phyloP scores from a whole-genome alignment of 148 eudicot genomes.

The Chenopodium berlandieri region DNA sequence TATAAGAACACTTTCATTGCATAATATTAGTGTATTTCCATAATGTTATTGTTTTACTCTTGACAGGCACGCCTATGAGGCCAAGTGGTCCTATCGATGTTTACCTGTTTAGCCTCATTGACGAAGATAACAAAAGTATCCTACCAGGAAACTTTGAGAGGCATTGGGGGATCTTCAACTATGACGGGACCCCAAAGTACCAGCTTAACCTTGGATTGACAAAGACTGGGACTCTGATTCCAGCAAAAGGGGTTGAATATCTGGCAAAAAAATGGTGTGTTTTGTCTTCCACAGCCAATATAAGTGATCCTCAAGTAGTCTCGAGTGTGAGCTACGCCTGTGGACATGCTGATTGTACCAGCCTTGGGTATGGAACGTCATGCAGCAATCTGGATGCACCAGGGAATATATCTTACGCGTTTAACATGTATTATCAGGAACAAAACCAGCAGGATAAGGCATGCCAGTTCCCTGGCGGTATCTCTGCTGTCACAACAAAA shows the following conservation, averaged over 20 bases:
- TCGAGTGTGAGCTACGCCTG: conserved; percentile 67
- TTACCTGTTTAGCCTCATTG: conserved; percentile 36
- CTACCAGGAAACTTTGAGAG: conserved; percentile 40
- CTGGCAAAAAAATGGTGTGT: conserved; percentile 61
- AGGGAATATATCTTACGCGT: conserved; percentile 52
- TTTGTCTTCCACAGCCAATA: conserved; percentile 44
- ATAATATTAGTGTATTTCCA: neutral
- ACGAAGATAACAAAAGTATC: conserved; percentile 39
- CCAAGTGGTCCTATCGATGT: conserved; percentile 39
- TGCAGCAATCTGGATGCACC: conserved; percentile 45
- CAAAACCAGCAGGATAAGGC: conserved; percentile 57
- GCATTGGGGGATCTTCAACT: conserved; percentile 42
- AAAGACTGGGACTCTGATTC: conserved; percentile 32
- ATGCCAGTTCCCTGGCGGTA: conserved; percentile 53
- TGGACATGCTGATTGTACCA: conserved; percentile 60
- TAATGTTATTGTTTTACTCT: too few species aligned
- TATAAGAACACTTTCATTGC: neutral
- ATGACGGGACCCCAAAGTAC: conserved; percentile 40
- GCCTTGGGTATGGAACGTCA: conserved; percentile 65
- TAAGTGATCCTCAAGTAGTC: conserved; percentile 50
- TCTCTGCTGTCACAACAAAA: conserved; percentile 44
- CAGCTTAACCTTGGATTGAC: conserved; percentile 43
- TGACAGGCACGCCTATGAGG: conserved; percentile 36
- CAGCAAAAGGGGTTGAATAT: conserved; percentile 48
- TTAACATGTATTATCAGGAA: conserved; percentile 61